Evolutionary conservation across 768 basidiomycete genomes (phyloP), one percentile per base, ranked within the genome.

Genomic region (Harrya chromipes): DNA sequence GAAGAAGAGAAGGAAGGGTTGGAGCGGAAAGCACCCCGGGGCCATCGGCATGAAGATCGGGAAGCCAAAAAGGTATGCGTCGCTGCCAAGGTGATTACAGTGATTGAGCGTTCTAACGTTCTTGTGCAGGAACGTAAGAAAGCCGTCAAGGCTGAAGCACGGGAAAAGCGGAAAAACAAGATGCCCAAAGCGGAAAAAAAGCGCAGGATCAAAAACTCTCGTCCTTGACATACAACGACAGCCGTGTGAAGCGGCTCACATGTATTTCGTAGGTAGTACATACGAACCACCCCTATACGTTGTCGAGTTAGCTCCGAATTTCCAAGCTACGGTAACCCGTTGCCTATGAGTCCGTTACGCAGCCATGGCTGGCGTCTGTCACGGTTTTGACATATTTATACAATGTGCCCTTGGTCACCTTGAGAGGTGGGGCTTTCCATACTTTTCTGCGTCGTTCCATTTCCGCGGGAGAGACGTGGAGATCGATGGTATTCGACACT

Each of bases 161-260:
- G 85, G 61, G 94, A 97, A 72, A 88, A 81, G 67, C 78, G 95
- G 53, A 91, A 93, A 69, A 76, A 81, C 58, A 98, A 98, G 74
- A 92, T 97, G 77, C 90, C 94, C 40, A 98, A 98, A 65, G 83
- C 87, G 36, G 92, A 95, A 70, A 98, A 97, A 76, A 91, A 91
- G 73, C 79, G 83, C 36, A 81, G 80, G 55, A 78, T 97, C 59
- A 97, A 91, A 60, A 57, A 63, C 65, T 40, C 70, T 60, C 49
- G 55, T 40, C 55, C 56, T 49, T 57, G 58, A 61, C 46, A 33
- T 52, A 36, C 19, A 29, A 50, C 50, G 47, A 53, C 52, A 47
- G 29, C 33, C 44, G 55, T 53, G 56, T 47, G 52, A 62, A 51
- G 44, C 33, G 38, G 40, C 24, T 33, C 52, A 49, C 27, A 47